Evolutionary conservation across 129 eudicot species (phyloP), one percentile per base, ranked within the genome.

Genomic region (Flaveria trinervia): DNA sequence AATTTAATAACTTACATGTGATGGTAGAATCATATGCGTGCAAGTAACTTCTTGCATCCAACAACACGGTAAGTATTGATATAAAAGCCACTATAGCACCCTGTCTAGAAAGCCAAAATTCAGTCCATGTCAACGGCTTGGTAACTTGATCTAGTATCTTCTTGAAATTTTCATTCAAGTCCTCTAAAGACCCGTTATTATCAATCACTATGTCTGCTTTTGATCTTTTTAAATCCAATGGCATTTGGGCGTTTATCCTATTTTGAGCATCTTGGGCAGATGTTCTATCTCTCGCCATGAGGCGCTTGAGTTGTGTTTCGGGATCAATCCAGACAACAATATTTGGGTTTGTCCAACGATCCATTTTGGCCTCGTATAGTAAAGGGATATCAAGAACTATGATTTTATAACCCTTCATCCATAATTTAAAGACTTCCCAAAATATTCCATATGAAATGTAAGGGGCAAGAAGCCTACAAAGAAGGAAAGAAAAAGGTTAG

Each of bases 241-340:
- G 88, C 89, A 92, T 95, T 77, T 91, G 99, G 22, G 97, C 89
- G 70, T 88, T 82, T 80, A 95, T 92, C 88, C 91, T 85, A 87
- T 85, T 87, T 70, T 80, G 77, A 54, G 97, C 99, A 71, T 92
- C 99, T 77, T 89, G 96, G 14, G 79, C 84, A 23, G 96, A 79
- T 39, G 90, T 81, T 50, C 88, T 78, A 51, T 95, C 99, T 85
- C 99, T 86, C 45, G 81, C 77, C 85, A 85, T 88, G 3, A 95
- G 89, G 15, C 96, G 88, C 57, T 84, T 82, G 50, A 95, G 96
- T 26, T 95, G 99, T 48, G 92, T 92, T 76, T 89, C 86, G 20
- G 90, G 89, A 80, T 95, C 95, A 68, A 92, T 89, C 94, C 95
- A 95, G 49, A 95, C 96, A 82, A 95, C 96, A 68, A 95, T 81